Conservation (phyloP, 768 basidiomycete species). For the Russula olivacea region DNA sequence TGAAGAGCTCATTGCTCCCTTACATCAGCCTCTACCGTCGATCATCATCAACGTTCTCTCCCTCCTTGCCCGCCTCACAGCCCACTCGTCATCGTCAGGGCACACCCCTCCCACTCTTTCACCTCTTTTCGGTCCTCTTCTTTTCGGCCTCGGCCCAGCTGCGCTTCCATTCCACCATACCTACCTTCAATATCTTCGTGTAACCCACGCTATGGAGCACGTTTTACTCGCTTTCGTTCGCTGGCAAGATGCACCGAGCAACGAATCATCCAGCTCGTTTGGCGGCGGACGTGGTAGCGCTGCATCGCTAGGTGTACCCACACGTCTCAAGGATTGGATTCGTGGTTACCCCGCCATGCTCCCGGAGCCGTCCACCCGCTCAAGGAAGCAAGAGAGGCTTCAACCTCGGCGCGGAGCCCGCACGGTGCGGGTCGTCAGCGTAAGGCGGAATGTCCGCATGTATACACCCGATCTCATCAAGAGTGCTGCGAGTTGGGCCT, state of each 20-base stretch:
- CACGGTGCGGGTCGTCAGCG: constrained; percentile 69
- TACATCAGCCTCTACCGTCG: constrained; percentile 49
- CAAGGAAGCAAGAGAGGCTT: constrained; percentile 44
- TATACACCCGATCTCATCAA: constrained; percentile 84
- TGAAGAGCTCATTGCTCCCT: constrained; percentile 52
- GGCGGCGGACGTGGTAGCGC: constrained; percentile 45
- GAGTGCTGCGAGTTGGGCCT: constrained; percentile 47
- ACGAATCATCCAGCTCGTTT: constrained; percentile 29
- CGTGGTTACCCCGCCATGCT: constrained; percentile 82
- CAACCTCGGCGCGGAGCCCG: constrained; percentile 71
- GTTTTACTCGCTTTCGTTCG: constrained; percentile 87
- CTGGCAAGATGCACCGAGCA: constrained; percentile 53
- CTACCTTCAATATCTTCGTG: constrained; percentile 69
- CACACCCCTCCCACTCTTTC: constrained; percentile 89
- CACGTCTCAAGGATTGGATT: constrained; percentile 87
- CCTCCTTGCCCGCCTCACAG: constrained; percentile 76
- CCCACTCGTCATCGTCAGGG: constrained; percentile 78
- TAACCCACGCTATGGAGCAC: constrained; percentile 87
- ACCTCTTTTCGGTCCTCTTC: constrained; percentile 79
- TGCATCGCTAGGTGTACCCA: constrained; percentile 61
- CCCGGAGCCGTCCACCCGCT: constrained; percentile 41
- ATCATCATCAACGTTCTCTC: constrained; percentile 66
- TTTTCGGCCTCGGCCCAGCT: constrained; percentile 72
- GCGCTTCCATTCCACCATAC: constrained; percentile 49
- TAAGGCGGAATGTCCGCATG: constrained; percentile 77